Conservation (phyloP, 2,329 filamentous ascomycete genomes). For the Verticillium nubilum region DNA sequence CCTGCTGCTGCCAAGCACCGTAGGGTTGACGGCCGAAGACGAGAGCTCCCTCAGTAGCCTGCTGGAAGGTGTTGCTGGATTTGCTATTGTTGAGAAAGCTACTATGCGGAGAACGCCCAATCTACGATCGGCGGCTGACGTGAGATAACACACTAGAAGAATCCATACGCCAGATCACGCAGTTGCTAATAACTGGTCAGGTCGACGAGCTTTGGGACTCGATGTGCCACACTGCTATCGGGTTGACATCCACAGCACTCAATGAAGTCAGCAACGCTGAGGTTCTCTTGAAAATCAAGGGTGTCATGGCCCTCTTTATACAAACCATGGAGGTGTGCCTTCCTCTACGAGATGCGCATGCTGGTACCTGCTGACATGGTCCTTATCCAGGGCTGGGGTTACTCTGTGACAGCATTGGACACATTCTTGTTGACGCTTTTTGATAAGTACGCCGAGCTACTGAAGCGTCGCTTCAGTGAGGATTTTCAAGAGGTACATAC, state of each 20-base stretch:
- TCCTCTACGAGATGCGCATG: not conserved
- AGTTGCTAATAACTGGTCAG: constrained; percentile 33
- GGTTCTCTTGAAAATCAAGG: constrained; percentile 88
- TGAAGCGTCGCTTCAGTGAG: constrained; percentile 87
- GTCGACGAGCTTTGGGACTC: constrained; percentile 99
- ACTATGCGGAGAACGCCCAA: constrained; percentile 85
- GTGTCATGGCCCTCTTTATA: constrained; percentile 87
- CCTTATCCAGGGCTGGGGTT: constrained; percentile 69
- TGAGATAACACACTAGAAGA: constrained; percentile 35
- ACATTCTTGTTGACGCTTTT: constrained; percentile 84
- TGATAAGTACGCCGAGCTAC: constrained; percentile 85
- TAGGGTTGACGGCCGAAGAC: constrained; percentile 77
- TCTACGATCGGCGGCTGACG: constrained; percentile 76
- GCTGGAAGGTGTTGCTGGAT: constrained; percentile 89
- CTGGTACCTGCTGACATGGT: not conserved
- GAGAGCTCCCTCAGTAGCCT: constrained; percentile 82
- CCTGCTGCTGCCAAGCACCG: constrained; percentile 68
- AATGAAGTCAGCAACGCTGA: constrained; percentile 82
- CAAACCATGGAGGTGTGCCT: constrained; percentile 86
- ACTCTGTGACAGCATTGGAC: constrained; percentile 76
- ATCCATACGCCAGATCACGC: not conserved
- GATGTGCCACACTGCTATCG: constrained; percentile 85
- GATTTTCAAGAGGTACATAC: constrained; percentile 79
- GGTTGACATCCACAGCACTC: constrained; percentile 73
- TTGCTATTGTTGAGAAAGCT: constrained; percentile 91